These are phyloP conservation scores for Elymus sibiricus DNA, from an alignment of 176 grass and related monocot species.

Conservation along the genomic window DNA sequence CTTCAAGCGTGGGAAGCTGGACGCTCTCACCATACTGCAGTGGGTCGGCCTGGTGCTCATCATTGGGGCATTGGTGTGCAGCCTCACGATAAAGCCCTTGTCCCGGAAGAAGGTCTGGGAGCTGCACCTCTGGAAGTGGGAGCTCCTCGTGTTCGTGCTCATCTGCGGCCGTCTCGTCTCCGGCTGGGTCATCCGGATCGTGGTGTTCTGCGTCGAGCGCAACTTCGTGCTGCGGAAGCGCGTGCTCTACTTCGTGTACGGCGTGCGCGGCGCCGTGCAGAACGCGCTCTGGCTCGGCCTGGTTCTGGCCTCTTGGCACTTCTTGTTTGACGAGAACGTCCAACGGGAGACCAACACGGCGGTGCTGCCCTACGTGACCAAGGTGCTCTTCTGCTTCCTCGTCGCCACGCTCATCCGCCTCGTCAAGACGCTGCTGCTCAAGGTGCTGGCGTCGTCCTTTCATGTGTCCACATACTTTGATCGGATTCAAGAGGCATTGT, in stretches of 20 bases:
- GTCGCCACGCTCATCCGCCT: slow-evolving; percentile 63
- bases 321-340: slow-evolving; percentile 65
- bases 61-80: slow-evolving; percentile 53
- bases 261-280: slow-evolving; percentile 63
- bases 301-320: slow-evolving; percentile 66
- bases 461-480: slow-evolving; percentile 85
- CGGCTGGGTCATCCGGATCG: slow-evolving; percentile 63
- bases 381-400: slow-evolving; percentile 73
- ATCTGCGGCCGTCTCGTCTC: slow-evolving; percentile 84
- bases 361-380: slow-evolving; percentile 58
- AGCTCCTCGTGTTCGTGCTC: slow-evolving; percentile 62
- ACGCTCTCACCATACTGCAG: slow-evolving; percentile 59
- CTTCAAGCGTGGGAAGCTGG: slow-evolving; percentile 66
- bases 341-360: slow-evolving; percentile 27
- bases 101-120: slow-evolving; percentile 26
- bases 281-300: slow-evolving; percentile 73
- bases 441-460: slow-evolving; percentile 81
- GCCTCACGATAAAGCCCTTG: slow-evolving; percentile 34
- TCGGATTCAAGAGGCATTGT: slow-evolving; percentile 79
- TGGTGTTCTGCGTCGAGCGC: slow-evolving; percentile 61
- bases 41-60: slow-evolving; percentile 68
- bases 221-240: slow-evolving; percentile 79
- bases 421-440: slow-evolving; percentile 72
- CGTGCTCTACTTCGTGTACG: slow-evolving; percentile 87
- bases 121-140: slow-evolving; percentile 77